Evolutionary conservation across 768 basidiomycete species (phyloP), one percentile per base, ranked within the genome.

Genomic region (Myochromella boudieri): DNA sequence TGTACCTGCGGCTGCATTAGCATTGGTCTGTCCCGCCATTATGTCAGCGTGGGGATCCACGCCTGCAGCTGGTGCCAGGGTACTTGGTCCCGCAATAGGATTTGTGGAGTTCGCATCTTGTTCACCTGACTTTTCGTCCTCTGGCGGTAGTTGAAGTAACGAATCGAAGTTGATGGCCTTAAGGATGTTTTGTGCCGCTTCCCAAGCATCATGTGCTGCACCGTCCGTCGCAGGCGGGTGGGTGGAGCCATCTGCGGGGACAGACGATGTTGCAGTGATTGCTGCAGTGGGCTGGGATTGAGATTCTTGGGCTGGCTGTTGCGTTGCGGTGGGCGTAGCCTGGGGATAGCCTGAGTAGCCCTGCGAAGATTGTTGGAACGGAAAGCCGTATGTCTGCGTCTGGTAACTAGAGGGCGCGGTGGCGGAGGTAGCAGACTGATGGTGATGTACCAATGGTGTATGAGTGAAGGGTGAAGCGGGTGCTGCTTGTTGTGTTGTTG

Each of bases 161-260:
- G 67, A 69, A 3, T 79, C 81, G 56, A 87, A 86, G 60, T 87
- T 86, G 66, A 89, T 86, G 3, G 85, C 86, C 55, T 83, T 80
- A 43, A 89, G 71, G 37, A 89, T 89, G 51, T 78, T 84, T 57
- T 88, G 84, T 6, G 87, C 87, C 1, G 87, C 86, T 58, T 86
- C 81, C 76, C 85, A 88, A 10, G 84, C 83, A 48, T 85, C 82
- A 49, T 70, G 71, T n/a, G 70, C 72, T 37, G 76, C 72, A 12
- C 58, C 70, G 8, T 47, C 55, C 60, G 39, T 71, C 70, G 10
- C 22, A 1, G 8, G 21, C 8, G 43, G 24, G 14, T 8, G 27
- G 5, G 33, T 21, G 5, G 42, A n/a, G 18, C 20, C 18, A 7
- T 22, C 29, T 18, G 43, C 4, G 3, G 43, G 15, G 4, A 5